Conservation (phyloP, 1,284 basidiomycete species). For the Pascua sp. region DNA sequence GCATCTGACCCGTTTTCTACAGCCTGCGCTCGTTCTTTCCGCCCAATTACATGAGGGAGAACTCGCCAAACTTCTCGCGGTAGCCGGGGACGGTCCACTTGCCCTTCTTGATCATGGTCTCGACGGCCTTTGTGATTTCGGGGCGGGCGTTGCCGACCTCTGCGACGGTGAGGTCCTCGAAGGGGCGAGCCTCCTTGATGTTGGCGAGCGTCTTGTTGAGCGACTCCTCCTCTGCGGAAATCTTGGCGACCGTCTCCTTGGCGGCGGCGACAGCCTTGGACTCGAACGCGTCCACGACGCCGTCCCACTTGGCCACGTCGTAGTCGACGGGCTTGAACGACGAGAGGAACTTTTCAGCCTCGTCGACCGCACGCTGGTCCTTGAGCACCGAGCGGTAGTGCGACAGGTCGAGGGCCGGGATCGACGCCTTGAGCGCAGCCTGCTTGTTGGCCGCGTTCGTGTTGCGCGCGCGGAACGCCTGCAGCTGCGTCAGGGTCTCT, state of each 20-base stretch:
- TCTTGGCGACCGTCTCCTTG: slow-evolving; percentile 84
- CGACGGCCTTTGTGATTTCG: slow-evolving; percentile 80
- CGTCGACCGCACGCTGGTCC: slow-evolving; percentile 87
- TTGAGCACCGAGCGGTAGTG: slow-evolving; percentile 89
- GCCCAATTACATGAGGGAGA: slow-evolving; percentile 69
- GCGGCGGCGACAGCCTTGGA: slow-evolving; percentile 91
- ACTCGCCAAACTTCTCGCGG: slow-evolving; percentile 83
- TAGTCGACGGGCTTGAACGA: slow-evolving; percentile 97
- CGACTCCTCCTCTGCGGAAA: slow-evolving; percentile 86
- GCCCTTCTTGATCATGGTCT: slow-evolving; percentile 98
- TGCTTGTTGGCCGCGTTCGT: slow-evolving; percentile 78
- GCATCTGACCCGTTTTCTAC: slow-evolving; percentile 7
- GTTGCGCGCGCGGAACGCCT: slow-evolving; percentile 95
- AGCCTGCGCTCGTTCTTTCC: background rate
- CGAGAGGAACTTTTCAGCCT: slow-evolving; percentile 84
- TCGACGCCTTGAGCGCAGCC: slow-evolving; percentile 64
- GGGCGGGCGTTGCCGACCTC: slow-evolving; percentile 93
- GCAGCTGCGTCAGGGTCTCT: slow-evolving; percentile 86
- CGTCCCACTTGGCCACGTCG: slow-evolving; percentile 85
- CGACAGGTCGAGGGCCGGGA: slow-evolving; percentile 67
- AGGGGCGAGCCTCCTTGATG: slow-evolving; percentile 95
- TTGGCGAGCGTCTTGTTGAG: slow-evolving; percentile 92
- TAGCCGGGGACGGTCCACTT: slow-evolving; percentile 94
- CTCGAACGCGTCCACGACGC: slow-evolving; percentile 97
- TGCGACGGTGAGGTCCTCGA: slow-evolving; percentile 91